Base-by-base conservation (phyloP, 257 asterid genomes). In the Ajuga chamaepitys region DNA sequence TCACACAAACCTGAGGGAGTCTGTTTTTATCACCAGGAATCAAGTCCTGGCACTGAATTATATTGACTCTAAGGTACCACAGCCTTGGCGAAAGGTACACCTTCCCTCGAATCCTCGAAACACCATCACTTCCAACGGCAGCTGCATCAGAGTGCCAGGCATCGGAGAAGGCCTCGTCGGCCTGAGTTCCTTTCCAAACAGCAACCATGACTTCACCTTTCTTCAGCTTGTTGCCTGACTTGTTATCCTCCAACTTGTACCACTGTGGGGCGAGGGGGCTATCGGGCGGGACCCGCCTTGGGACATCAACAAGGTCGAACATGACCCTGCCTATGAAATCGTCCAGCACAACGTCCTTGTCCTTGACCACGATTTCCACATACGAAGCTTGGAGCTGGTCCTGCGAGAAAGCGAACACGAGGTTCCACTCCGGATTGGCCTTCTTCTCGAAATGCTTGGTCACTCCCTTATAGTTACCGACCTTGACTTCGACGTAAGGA, bases 121-220 rank as follows among this genome's bases (percentile, higher is more conserved):
- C 73, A 0, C 80, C 82, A 0, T 85, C 95, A 17, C 80, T 76
- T 6, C 86, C 81, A 8, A 85, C 82, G 0, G 89, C 75, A 0
- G 92, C 95, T 4, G 97, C 95, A 50, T 89, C 97, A 1, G 97
- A 87, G 73, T 87, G 95, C 97, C 97, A 87, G 3, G 97, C 97
- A 25, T 89, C 97, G 10, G 86, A 65, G 60, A 89, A 89, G 1
- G 78, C 87, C 81, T 89, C 97, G 51, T 89, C 95, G 0, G 95
- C 97, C 55, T 89, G 95, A 71, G 89, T 89, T 38, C 97, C 97
- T 72, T 60, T 87, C 97, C 97, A 89, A 14, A 85, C 54, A 57
- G 97, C 95, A 64, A 87, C 78, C 97, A 89, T 89, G 77, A 89
- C 72, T 48, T 89, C 97, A 4, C 95, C 97, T 24, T 76, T 75